Evolutionary conservation across 306 rosid genomes (phyloP).

Genomic region (Sphenostylis stenocarpa): DNA sequence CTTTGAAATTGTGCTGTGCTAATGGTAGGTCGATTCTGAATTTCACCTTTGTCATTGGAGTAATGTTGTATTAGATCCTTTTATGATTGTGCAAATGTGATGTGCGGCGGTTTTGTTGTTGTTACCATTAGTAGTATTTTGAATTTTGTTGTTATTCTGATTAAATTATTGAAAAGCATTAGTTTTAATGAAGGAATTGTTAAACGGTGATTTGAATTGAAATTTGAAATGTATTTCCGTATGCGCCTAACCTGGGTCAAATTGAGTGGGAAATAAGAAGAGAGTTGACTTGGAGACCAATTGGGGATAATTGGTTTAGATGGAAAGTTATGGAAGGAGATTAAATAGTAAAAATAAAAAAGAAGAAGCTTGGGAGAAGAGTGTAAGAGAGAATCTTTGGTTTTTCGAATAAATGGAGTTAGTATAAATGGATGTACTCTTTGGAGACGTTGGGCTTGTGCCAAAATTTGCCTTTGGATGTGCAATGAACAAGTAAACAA

Average conservation of each 20-base stretch:
- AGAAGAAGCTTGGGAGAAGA: background rate
- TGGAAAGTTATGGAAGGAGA: too few relatives aligned
- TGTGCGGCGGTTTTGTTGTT: background rate
- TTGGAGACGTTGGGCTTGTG: background rate
- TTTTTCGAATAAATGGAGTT: background rate
- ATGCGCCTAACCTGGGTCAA: too few relatives aligned
- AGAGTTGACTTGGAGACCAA: background rate
- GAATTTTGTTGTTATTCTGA: too few relatives aligned
- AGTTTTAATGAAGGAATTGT: background rate
- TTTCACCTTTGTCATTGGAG: too few relatives aligned
- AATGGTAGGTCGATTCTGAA: too few relatives aligned
- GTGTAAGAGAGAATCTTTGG: background rate
- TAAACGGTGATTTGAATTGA: background rate
- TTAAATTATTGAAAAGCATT: background rate
- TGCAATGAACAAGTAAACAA: background rate
- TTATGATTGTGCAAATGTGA: background rate
- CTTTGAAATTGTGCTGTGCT: too few relatives aligned
- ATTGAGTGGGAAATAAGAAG: background rate
- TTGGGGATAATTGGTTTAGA: slow-evolving; percentile 8
- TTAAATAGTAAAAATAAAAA: background rate
- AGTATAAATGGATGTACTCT: background rate
- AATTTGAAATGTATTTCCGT: background rate
- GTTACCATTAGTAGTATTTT: background rate
- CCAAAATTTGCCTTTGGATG: slow-evolving; percentile 6
- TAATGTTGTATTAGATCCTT: background rate